Evolutionary conservation across 805 yeast species (phyloP), one percentile per base, ranked within the genome.

Genomic region (Zygotorulaspora danielsina): DNA sequence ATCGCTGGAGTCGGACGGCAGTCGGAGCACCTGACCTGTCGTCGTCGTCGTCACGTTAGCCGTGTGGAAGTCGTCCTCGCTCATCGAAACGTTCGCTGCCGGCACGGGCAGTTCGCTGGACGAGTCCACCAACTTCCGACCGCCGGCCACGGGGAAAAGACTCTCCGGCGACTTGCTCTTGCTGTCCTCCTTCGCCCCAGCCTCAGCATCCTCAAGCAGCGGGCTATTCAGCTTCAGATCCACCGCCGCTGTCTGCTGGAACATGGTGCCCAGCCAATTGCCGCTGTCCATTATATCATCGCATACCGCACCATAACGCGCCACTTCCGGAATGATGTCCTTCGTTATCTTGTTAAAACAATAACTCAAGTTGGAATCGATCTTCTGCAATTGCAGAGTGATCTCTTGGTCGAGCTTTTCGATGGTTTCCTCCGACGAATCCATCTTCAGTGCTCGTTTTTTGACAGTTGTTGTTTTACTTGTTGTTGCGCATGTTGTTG

Each of bases 361-460:
- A 31, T 72, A 68, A 9, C 82, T 73, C 35, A 87, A 70, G 53
- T 85, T 81, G 34, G 78, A 72, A 63, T 87, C 95, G 17, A 88
- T 84, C 34, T 79, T 81, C 59, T 86, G 96, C 34, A 88, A 64
- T 5, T 79, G 76, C 38, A 82, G 59, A 0, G 95, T 85, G 29
- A 85, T 83, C 54, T 80, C 83, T 57, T 84, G 94, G 53, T 87
- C 95, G 31, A 85, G 59, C 50, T 76, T 69, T 53, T 86, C 94
- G 53, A 81, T 61, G 15, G 36, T 35, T 16, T 39, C 43, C 20
- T 39, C 43, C 19, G 35, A 22, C 35, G 31, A 15, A 27, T 15
- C 16, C 31, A 27, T 27, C 27, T 5, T 13, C 12, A 4, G 12
- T 13, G 4, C 13, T 4, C 8, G 27, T 13, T 7, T 7, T 13